phyloP scores from a whole-genome alignment of 2,329 filamentous ascomycete species.

The Penicillium sp. region DNA sequence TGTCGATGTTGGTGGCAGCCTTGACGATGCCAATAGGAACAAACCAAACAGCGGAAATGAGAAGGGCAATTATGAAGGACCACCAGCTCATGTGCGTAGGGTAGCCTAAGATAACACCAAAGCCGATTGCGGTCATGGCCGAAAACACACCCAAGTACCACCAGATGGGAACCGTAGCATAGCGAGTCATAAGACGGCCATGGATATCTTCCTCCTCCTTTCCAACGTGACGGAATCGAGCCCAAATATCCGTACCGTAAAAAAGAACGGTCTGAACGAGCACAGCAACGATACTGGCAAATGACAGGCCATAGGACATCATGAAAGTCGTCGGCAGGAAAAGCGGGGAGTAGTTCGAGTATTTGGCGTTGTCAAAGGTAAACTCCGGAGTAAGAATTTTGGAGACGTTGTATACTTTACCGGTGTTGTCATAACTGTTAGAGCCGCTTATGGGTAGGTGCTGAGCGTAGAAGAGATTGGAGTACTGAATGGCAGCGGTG shows the following conservation, averaged over 20 bases:
- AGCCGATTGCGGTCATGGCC: slow-evolving; percentile 52
- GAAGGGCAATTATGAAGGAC: slow-evolving; percentile 67
- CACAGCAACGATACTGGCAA: slow-evolving; percentile 68
- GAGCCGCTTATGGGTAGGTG: slow-evolving; percentile 71
- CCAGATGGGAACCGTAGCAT: slow-evolving; percentile 57
- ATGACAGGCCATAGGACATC: slow-evolving; percentile 68
- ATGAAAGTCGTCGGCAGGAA: slow-evolving; percentile 68
- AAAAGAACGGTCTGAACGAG: slow-evolving; percentile 68
- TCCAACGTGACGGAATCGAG: slow-evolving; percentile 60
- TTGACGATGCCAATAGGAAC: slow-evolving; percentile 64
- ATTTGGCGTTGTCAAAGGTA: slow-evolving; percentile 63
- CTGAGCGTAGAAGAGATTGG: slow-evolving; percentile 62
- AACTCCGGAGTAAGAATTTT: slow-evolving; percentile 62
- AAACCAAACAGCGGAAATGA: slow-evolving; percentile 63
- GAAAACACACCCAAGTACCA: slow-evolving; percentile 55
- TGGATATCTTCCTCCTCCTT: slow-evolving; percentile 57
- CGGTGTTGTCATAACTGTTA: slow-evolving; percentile 70
- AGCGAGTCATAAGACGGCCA: slow-evolving; percentile 57
- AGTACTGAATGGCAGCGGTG: slow-evolving; percentile 63
- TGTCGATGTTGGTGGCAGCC: slow-evolving; percentile 65
- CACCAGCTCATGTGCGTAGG: slow-evolving; percentile 71
- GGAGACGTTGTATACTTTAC: slow-evolving; percentile 61
- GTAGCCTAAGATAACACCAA: slow-evolving; percentile 53
- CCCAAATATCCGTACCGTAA: slow-evolving; percentile 66
- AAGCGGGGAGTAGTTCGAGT: slow-evolving; percentile 64